Evolutionary conservation across 2,329 filamentous ascomycete genomes (phyloP).

Genomic region (Myriosclerotinia scirpicola): DNA sequence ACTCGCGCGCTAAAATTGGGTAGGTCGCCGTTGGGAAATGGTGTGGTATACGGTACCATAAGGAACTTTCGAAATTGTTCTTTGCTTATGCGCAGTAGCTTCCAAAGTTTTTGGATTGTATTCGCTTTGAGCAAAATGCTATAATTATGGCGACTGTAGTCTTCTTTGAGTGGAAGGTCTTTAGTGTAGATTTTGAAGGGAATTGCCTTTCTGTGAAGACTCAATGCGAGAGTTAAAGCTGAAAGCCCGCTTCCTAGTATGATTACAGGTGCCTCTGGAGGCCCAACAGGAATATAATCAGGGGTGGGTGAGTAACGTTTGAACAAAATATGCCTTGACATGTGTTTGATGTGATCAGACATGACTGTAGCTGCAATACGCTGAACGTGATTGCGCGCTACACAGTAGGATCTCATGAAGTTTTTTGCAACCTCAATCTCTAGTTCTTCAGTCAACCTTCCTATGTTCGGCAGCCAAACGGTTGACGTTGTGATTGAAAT

Average conservation of each 20-base stretch:
- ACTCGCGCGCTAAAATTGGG: not conserved
- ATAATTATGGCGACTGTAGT: not conserved
- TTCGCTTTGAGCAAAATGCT: not conserved
- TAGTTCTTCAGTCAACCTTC: not conserved
- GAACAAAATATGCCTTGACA: not conserved
- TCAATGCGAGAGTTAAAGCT: not conserved
- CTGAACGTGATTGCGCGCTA: not conserved
- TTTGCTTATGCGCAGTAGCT: not conserved
- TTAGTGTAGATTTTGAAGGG: conserved; percentile 11
- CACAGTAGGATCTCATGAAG: too few species aligned
- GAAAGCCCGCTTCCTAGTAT: conserved; percentile 15
- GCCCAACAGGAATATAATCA: not conserved
- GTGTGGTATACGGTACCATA: not conserved
- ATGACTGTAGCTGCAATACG: not conserved
- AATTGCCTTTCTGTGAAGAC: not conserved
- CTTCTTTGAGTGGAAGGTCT: not conserved
- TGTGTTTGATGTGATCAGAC: not conserved
- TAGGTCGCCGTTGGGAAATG: not conserved
- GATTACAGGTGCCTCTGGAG: not conserved
- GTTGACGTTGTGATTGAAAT: not conserved
- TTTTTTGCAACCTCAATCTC: not conserved
- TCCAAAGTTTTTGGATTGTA: not conserved
- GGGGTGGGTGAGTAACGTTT: not conserved
- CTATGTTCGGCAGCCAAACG: not conserved
- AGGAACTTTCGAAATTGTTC: not conserved